Evolutionary conservation across 2,329 filamentous ascomycete species (phyloP).

Genomic region (Fonsecaea nubica): DNA sequence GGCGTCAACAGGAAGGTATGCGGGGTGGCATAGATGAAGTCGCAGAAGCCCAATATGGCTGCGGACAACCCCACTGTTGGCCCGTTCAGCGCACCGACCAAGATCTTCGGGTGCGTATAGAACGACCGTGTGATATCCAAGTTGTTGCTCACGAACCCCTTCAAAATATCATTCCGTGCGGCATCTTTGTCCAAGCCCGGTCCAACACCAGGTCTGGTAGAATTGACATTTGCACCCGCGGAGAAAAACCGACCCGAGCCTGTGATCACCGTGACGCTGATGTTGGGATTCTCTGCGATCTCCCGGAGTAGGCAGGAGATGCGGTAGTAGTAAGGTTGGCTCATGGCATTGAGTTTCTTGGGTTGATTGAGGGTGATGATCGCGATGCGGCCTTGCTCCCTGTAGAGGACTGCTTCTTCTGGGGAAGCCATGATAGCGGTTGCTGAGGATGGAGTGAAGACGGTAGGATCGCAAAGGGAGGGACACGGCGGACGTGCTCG

Average conservation of each 20-base stretch:
- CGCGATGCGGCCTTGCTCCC: slow-evolving; percentile 73
- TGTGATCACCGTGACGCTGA: slow-evolving; percentile 83
- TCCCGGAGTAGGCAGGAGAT: slow-evolving; percentile 76
- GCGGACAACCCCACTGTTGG: slow-evolving; percentile 88
- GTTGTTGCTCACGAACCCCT: slow-evolving; percentile 80
- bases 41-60: slow-evolving; percentile 79
- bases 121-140: slow-evolving; percentile 88
- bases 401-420: slow-evolving; percentile 61
- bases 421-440: slow-evolving; percentile 31
- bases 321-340: slow-evolving; percentile 74
- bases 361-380: slow-evolving; percentile 85
- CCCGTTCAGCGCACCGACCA: slow-evolving; percentile 88
- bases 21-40: slow-evolving; percentile 89
- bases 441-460: background rate
- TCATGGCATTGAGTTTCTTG: slow-evolving; percentile 86
- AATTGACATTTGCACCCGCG: slow-evolving; percentile 80
- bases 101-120: slow-evolving; percentile 91
- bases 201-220: slow-evolving; percentile 55
- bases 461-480: background rate
- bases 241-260: slow-evolving; percentile 85
- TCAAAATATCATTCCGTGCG: slow-evolving; percentile 66
- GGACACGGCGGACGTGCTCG: background rate
- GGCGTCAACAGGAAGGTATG: slow-evolving; percentile 86
- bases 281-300: slow-evolving; percentile 77
- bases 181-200: slow-evolving; percentile 52